Evolutionary conservation across 2,329 filamentous ascomycete genomes (phyloP).

Genomic region (Bipolaris cookei): DNA sequence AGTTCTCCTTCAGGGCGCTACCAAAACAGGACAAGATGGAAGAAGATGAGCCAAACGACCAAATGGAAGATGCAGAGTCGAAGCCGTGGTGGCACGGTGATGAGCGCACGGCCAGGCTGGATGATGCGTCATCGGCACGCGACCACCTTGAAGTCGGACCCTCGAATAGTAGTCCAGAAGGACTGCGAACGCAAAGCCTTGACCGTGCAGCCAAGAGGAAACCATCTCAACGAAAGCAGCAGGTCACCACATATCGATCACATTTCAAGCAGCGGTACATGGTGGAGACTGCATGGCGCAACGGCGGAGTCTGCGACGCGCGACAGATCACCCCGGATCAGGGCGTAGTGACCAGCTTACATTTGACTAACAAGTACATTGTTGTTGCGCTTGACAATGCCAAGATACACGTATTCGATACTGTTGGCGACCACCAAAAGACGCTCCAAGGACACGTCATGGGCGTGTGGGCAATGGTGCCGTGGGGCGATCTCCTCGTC

Average conservation of each 20-base stretch:
- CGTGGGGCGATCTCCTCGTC: slow-evolving; percentile 93
- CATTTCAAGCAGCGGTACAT: slow-evolving; percentile 98
- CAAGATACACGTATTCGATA: slow-evolving; percentile 97
- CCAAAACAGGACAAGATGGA: slow-evolving; percentile 54
- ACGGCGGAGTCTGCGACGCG: slow-evolving; percentile 81
- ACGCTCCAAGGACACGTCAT: slow-evolving; percentile 95
- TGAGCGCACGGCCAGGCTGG: slow-evolving; percentile 35
- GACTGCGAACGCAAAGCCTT: slow-evolving; percentile 61
- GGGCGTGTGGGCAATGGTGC: slow-evolving; percentile 99
- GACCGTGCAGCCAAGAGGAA: slow-evolving; percentile 57
- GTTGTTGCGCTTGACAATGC: slow-evolving; percentile 97
- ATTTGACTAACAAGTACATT: slow-evolving; percentile 94
- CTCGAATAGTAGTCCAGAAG: slow-evolving; percentile 56
- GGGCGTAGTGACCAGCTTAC: slow-evolving; percentile 93
- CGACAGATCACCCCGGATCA: slow-evolving; percentile 95
- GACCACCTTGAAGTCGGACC: slow-evolving; percentile 37
- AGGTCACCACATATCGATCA: slow-evolving; percentile 85
- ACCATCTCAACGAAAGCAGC: slow-evolving; percentile 56
- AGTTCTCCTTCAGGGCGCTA: slow-evolving; percentile 80
- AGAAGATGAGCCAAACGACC: slow-evolving; percentile 35
- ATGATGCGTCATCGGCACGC: slow-evolving; percentile 30
- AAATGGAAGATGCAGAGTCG: slow-evolving; percentile 34
- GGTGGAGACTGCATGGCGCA: slow-evolving; percentile 95
- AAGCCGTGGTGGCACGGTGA: slow-evolving; percentile 36
- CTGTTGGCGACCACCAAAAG: slow-evolving; percentile 83